A percentile compares a stretch with the other conserved stretches of the same genome.
These are phyloP conservation scores for Cichorium intybus DNA, from an alignment of 140 eudicot genomes.

Conservation along the genomic window DNA sequence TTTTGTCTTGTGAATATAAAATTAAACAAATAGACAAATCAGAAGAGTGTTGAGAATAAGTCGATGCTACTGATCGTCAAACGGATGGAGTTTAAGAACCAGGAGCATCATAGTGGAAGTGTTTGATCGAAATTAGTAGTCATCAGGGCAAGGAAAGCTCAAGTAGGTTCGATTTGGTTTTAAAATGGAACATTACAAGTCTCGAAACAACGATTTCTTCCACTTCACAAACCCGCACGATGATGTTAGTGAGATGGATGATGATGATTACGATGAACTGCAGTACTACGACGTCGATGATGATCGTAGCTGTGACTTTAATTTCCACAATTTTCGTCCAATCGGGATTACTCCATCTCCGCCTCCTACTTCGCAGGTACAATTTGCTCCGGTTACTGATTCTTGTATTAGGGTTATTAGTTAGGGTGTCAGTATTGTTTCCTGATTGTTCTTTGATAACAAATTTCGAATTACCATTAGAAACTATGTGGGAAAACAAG, in stretches of 20 bases:
- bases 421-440: slow-evolving; percentile 4
- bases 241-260: slow-evolving; percentile 24
- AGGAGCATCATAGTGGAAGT: slow-evolving; percentile 1
- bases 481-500: background rate
- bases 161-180: background rate
- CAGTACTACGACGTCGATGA: slow-evolving; percentile 18
- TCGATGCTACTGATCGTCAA: slow-evolving; percentile 3
- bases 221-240: slow-evolving; percentile 43
- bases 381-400: background rate
- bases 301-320: slow-evolving; percentile 34
- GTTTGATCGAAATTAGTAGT: slow-evolving; percentile 1
- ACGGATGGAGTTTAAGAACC: background rate
- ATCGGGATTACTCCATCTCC: slow-evolving; percentile 4
- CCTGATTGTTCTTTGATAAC: background rate
- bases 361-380: slow-evolving; percentile 25
- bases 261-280: slow-evolving; percentile 12
- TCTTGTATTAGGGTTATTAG: background rate
- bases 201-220: slow-evolving; percentile 34
- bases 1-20: too few species aligned
- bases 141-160: background rate
- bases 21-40: background rate
- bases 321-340: slow-evolving; percentile 16
- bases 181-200: slow-evolving; percentile 39
- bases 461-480: background rate
- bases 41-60: background rate